Base-by-base conservation (phyloP, 2,329 filamentous ascomycete species). In the Plectosphaerella sp. region DNA sequence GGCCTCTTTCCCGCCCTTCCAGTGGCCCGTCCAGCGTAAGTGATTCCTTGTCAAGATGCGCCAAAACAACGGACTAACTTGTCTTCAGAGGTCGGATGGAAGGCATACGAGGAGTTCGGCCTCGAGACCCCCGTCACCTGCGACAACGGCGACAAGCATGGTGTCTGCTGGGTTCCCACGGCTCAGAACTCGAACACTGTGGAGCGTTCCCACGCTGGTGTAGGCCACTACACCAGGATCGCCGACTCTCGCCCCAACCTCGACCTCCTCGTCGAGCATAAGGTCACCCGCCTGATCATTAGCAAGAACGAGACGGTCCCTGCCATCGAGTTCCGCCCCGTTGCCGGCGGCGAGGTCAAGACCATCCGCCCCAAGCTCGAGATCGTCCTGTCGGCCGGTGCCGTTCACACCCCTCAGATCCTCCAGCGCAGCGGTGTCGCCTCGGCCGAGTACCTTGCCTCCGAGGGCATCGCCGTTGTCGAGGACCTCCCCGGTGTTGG, bases 351-450 rank as follows among this genome's bases (percentile, higher is more conserved):
- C 18, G 50, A 54, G n/a, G 36, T 56, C 37, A 49, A 54, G 45
- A 61, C 64, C 11, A 62, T 67, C 3, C 59, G 55, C 12, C 64
- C 64, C 11, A 61, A 60, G 41, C 66, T 66, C 24, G 78, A 80
- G 57, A 71, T 81, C 14, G 78, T 80, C 37, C 53, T 80, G 8
- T 70, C 73, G 0, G 76, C 72, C 1, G 78, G 78, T 15, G 65
- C 72, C 3, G 74, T 79, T 59, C 76, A 78, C 59, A 72, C 73
- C 4, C 78, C 78, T 1, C 74, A 79, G 56, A 68, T 81, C 6
- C 71, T 81, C 2, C 75, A 78, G 63, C 67, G 79, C 0, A 78
- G 73, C 47, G 78, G 78, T 11, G 67, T 81, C 33, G 77, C 76
- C 0, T 69, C 74, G 2, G 64, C 62, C 1, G 61, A 64, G 1